phyloP scores from a whole-genome alignment of 139 green algal species.

The Gonium pectorale region DNA sequence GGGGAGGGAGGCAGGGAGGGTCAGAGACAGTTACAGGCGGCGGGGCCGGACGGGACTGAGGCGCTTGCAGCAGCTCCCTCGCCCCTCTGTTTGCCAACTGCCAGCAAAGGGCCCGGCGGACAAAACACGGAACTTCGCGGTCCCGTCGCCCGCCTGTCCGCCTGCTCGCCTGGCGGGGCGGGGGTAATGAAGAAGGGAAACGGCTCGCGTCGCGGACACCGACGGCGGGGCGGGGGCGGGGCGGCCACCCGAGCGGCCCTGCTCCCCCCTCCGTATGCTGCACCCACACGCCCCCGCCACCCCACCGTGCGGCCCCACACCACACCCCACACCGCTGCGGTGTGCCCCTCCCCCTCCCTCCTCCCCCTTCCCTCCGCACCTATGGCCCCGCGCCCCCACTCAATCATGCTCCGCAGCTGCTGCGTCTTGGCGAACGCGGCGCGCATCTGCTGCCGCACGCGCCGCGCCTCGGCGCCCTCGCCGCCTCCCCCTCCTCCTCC shows the following conservation, averaged over 20 bases:
- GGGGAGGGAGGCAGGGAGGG: neutral
- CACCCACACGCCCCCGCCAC: neutral
- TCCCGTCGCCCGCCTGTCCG: too few species aligned
- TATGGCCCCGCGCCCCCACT: conserved; percentile 68
- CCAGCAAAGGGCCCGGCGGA: too few species aligned
- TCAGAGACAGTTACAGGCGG: too few species aligned
- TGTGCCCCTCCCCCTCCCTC: neutral
- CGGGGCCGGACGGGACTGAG: too few species aligned
- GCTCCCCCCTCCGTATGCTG: neutral
- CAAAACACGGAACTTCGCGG: too few species aligned
- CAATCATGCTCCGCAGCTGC: conserved; percentile 82
- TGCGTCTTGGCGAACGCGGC: conserved; percentile 55
- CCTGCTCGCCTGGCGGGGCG: too few species aligned
- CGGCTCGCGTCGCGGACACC: too few species aligned
- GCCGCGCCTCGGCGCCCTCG: conserved; percentile 31
- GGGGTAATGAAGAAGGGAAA: too few species aligned
- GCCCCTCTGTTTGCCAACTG: too few species aligned
- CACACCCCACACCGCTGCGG: neutral
- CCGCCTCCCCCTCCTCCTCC: neutral
- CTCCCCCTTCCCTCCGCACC: neutral
- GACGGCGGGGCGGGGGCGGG: too few species aligned
- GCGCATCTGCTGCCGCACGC: conserved; percentile 49
- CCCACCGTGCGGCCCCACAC: too few species aligned
- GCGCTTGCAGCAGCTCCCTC: too few species aligned
- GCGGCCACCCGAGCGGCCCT: neutral